phyloP scores from a whole-genome alignment of 2,329 filamentous ascomycete species.

The Aureobasidium sp. region DNA sequence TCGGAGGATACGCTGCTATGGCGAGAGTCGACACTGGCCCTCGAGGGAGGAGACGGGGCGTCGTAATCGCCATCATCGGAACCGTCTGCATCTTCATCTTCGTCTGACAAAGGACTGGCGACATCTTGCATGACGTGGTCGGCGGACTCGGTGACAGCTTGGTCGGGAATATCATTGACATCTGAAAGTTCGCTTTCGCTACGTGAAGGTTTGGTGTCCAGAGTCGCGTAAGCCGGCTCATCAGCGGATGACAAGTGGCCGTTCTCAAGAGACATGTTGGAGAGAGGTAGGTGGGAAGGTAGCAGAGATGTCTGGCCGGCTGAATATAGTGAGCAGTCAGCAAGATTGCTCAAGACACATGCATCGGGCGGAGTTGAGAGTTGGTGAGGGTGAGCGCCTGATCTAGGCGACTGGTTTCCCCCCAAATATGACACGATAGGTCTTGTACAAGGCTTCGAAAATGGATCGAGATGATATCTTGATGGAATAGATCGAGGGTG shows the following conservation, averaged over 20 bases:
- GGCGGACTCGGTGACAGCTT: conserved; percentile 31
- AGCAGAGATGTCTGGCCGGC: conserved; percentile 57
- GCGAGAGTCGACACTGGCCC: conserved; percentile 38
- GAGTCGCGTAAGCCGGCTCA: conserved; percentile 36
- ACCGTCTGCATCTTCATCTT: conserved; percentile 44
- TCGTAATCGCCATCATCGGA: conserved; percentile 65
- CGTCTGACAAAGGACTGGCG: conserved; percentile 40
- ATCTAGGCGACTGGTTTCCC: conserved; percentile 38
- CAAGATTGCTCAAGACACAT: conserved; percentile 25
- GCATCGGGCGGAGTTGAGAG: conserved; percentile 27
- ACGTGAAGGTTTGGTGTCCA: conserved; percentile 43
- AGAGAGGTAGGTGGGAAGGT: conserved; percentile 46
- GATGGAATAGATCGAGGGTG: conserved; percentile 14
- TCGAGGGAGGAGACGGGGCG: conserved; percentile 47
- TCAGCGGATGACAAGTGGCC: conserved; percentile 55
- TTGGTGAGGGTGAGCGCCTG: conserved; percentile 21
- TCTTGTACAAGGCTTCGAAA: conserved; percentile 23
- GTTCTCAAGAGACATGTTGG: conserved; percentile 55
- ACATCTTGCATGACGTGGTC: conserved; percentile 37
- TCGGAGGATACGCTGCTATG: conserved; percentile 61
- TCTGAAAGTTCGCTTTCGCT: conserved; percentile 76
- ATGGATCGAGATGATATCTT: conserved; percentile 34
- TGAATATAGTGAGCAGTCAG: conserved; percentile 38
- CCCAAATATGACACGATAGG: conserved; percentile 28
- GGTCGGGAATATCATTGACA: conserved; percentile 46